A percentile compares a stretch with the other conserved stretches of the same genome.
Evolutionary conservation across 148 eudicot species (phyloP).

Genomic region (Nepenthes gracilis): DNA sequence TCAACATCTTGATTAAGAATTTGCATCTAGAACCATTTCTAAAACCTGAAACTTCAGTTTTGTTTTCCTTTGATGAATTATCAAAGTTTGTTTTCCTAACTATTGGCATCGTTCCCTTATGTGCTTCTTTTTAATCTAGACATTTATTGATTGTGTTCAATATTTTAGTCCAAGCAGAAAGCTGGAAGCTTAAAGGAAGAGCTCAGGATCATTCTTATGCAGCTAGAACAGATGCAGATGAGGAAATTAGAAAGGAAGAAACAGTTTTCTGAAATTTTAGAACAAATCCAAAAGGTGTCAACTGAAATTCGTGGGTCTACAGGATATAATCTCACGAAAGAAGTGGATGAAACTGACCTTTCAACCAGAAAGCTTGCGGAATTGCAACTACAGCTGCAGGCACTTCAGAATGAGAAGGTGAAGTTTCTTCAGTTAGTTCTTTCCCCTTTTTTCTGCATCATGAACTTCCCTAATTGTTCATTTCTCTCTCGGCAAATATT

Average conservation of each 20-base stretch:
- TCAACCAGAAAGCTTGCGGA: constrained; percentile 41
- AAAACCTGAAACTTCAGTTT: not conserved
- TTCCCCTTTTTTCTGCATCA: not conserved
- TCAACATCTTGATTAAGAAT: too few relatives aligned
- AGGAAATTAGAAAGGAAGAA: constrained; percentile 30
- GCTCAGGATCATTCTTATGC: constrained; percentile 30
- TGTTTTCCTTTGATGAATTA: not conserved
- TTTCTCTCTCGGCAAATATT: not conserved
- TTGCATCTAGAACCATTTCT: too few relatives aligned
- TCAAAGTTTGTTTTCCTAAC: not conserved
- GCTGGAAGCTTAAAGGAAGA: constrained; percentile 34
- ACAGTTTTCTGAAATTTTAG: constrained; percentile 27
- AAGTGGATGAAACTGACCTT: constrained; percentile 36
- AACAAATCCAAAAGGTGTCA: constrained; percentile 30
- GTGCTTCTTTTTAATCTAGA: too few relatives aligned
- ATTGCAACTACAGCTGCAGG: constrained; percentile 28
- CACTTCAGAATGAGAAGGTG: constrained; percentile 40
- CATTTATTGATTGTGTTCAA: not conserved
- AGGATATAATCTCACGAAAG: constrained; percentile 7
- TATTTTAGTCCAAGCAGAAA: constrained; percentile 28
- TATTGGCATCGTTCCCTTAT: too few relatives aligned
- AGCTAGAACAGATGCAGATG: constrained; percentile 37
- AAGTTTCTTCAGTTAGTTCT: not conserved
- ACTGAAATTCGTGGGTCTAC: constrained; percentile 18
- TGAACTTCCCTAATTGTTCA: not conserved